Base-by-base conservation (phyloP, 176 grass and related monocot genomes). In the Rhipidocladum racemiflorum region DNA sequence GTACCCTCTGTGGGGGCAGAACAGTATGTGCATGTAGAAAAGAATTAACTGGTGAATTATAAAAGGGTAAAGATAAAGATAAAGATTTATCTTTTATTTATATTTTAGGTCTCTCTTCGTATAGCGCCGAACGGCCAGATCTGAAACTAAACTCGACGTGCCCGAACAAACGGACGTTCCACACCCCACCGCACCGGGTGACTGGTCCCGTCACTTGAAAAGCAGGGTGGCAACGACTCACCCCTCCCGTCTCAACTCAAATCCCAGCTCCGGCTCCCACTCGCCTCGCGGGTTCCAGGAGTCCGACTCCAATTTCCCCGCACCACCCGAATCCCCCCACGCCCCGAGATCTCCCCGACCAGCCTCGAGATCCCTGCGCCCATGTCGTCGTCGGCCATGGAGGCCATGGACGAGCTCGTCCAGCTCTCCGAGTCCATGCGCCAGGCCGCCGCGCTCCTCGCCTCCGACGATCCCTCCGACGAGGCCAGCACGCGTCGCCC, bases 391-490 rank as follows among this genome's bases (percentile, higher is more conserved):
- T 11, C 88, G 32, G 75, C 89, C 76, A 99, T 99, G 96, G 96
- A 99, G 76, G 91, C 92, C 60, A 91, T 99, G 80, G 91, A 93
- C 76, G 96, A 99, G 57, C 83, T 99, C 78, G 88, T 88, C 28
- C 82, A 93, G 68, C 96, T 99, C 61, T 85, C 87, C 25, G 89
- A 95, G 60, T 92, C 96, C 84, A 95, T 99, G 87, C 61, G 92
- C 74, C 92, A 95, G 90, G 96, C 96, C 23, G 87, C 96, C 25
- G 84, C 96, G 11, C 85, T 99, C 60, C 90, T 99, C n/a, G 96
- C 92, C 32, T 92, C 95, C 81, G 92, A 95, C 49, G 96, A 99
- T 84, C 65, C 91, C 6, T 92, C 91, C 6, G 96, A 95, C 62
- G 87, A 84, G 27, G 35, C 91, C 45, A 77, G 81, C 67, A 65